Evolutionary conservation across 179 eudicot species (phyloP).

Genomic region (Spinacia oleracea): DNA sequence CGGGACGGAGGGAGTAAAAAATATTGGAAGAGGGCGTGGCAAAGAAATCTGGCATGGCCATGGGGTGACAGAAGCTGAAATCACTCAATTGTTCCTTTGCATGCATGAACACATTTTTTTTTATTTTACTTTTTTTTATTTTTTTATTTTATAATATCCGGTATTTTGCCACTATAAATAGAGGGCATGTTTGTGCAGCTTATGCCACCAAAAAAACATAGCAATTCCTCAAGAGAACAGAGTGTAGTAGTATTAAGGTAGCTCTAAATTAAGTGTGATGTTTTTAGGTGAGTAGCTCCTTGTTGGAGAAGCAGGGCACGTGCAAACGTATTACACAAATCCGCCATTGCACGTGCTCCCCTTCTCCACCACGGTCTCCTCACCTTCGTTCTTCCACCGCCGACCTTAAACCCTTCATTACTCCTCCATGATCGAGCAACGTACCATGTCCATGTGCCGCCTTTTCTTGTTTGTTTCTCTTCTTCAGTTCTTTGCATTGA

Average conservation of each 20-base stretch:
- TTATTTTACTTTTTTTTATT: too few species aligned
- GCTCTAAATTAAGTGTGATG: too few species aligned
- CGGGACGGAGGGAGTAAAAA: too few species aligned
- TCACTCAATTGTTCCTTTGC: conserved; percentile 39
- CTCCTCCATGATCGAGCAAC: not conserved
- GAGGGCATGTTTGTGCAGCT: conserved; percentile 3
- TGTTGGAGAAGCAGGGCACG: conserved; percentile 94
- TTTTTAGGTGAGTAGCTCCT: conserved; percentile 38
- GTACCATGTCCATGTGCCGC: too few species aligned
- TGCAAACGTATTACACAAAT: conserved; percentile 31
- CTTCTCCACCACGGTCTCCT: conserved; percentile 73
- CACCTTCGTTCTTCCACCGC: conserved; percentile 10
- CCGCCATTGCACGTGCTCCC: conserved; percentile 67
- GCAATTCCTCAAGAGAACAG: not conserved
- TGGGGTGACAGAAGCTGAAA: conserved; percentile 27
- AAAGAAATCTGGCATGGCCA: conserved; percentile 22
- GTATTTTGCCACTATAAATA: conserved; percentile 32
- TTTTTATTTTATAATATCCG: too few species aligned
- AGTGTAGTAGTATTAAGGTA: too few species aligned
- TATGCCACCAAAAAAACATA: not conserved
- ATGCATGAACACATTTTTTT: conserved; percentile 30
- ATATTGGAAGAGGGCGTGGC: not conserved
- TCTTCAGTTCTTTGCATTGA: too few species aligned
- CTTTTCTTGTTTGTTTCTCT: not conserved
- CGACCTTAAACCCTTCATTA: not conserved